Conservation (phyloP, 1,284 basidiomycete species). For the Pseudozyma flocculosa region DNA sequence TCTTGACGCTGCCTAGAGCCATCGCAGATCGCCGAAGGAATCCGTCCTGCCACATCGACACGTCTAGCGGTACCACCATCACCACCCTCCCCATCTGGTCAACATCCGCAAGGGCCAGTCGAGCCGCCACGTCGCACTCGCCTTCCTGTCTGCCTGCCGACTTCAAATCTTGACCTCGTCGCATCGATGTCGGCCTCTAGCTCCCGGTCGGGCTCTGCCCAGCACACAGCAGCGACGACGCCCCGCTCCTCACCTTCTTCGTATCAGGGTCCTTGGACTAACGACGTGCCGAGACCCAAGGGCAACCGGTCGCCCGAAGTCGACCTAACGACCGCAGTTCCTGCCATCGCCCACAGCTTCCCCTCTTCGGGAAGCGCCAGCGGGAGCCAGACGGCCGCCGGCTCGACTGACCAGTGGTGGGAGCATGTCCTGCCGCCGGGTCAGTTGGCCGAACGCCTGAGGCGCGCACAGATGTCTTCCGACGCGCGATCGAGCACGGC, state of each 20-base stretch:
- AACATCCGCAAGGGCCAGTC: too few relatives aligned
- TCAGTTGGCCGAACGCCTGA: constrained; percentile 41
- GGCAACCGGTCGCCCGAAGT: not conserved
- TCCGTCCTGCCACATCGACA: too few relatives aligned
- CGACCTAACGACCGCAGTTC: too few relatives aligned
- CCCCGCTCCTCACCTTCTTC: not conserved
- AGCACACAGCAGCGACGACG: not conserved
- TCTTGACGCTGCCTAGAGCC: too few relatives aligned
- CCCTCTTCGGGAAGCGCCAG: not conserved
- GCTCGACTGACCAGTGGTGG: constrained; percentile 28
- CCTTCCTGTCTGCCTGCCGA: too few relatives aligned
- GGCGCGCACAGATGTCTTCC: constrained; percentile 35
- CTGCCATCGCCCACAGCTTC: not conserved
- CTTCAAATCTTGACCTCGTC: too few relatives aligned
- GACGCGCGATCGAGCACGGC: constrained; percentile 5
- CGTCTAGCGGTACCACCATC: too few relatives aligned
- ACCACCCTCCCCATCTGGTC: too few relatives aligned
- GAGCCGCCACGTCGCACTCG: too few relatives aligned
- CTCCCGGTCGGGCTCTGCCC: not conserved
- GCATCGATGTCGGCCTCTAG: not conserved
- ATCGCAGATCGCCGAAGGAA: too few relatives aligned
- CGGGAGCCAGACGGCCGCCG: not conserved
- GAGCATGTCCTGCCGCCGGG: constrained; percentile 46
- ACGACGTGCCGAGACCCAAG: not conserved
- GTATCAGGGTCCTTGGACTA: not conserved